Percentiles rank a stretch among this genome's conserved stretches.
phyloP scores from a whole-genome alignment of 352 stramenopile genomes.

The Globisporangium irregulare region DNA sequence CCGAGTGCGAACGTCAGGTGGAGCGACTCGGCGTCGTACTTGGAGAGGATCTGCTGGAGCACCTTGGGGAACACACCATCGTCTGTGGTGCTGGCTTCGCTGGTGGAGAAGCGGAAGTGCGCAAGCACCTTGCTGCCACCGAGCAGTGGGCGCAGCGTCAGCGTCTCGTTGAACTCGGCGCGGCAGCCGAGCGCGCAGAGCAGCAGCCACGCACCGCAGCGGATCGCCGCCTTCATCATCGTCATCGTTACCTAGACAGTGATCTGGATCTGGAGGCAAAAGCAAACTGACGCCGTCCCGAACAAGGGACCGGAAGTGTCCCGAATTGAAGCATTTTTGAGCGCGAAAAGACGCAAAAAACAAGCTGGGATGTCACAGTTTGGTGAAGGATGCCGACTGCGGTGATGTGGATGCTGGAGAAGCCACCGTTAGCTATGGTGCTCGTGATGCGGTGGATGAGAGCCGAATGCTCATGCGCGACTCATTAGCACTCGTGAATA shows the following conservation, averaged over 20 bases:
- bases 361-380: not conserved
- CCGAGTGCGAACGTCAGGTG: constrained; percentile 71
- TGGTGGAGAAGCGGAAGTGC: constrained; percentile 51
- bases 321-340: not conserved
- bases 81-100: constrained; percentile 15
- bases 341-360: not conserved
- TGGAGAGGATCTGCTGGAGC: constrained; percentile 66
- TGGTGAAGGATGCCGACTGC: not conserved
- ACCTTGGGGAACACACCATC: constrained; percentile 41
- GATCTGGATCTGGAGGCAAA: not conserved
- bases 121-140: constrained; percentile 45
- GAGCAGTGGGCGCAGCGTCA: constrained; percentile 52
- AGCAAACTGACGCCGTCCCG: not conserved
- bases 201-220: constrained; percentile 17
- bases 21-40: constrained; percentile 66
- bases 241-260: not conserved
- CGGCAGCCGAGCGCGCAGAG: constrained; percentile 1
- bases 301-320: not conserved
- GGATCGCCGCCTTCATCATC: not conserved
- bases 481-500: not conserved
- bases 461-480: too few relatives aligned
- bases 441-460: not conserved
- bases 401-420: not conserved
- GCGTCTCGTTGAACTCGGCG: constrained; percentile 42
- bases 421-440: not conserved